A percentile compares a stretch with the other conserved stretches of the same genome.
These are phyloP conservation scores for Hymenoscyphus scutula DNA, from an alignment of 2,329 filamentous ascomycete species.

Conservation along the genomic window DNA sequence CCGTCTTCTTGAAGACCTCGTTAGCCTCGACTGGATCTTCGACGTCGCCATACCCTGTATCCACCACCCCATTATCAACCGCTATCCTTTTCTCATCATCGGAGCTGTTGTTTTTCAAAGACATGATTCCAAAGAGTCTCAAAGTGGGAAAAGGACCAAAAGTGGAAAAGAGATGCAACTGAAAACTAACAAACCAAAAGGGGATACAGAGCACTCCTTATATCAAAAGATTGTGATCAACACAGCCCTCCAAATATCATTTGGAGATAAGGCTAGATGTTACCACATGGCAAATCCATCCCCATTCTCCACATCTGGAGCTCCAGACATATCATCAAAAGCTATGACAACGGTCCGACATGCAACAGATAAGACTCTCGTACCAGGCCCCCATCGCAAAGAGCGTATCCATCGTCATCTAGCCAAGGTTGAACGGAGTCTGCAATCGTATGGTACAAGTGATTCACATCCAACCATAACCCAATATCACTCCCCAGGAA, in stretches of 20 bases:
- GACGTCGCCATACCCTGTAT: conserved; percentile 22
- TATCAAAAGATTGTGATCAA: not conserved
- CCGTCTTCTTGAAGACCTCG: conserved; percentile 46
- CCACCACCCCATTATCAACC: conserved; percentile 23
- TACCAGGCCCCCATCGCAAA: not conserved
- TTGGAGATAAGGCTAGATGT: not conserved
- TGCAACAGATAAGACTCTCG: conserved; percentile 1
- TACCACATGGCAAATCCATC: conserved; percentile 2
- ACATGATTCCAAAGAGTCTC: not conserved
- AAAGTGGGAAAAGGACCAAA: not conserved
- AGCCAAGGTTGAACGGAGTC: not conserved
- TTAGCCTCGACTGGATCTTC: conserved; percentile 26
- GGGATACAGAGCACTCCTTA: not conserved
- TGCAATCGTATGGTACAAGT: not conserved
- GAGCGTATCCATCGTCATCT: not conserved
- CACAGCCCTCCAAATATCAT: not conserved
- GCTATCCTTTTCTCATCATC: conserved; percentile 18
- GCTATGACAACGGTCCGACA: not conserved
- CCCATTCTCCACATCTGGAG: not conserved
- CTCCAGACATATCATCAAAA: not conserved
- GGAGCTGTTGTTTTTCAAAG: conserved; percentile 2
- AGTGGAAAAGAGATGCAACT: not conserved
- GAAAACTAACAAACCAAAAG: not conserved
- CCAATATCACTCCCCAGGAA: not conserved
- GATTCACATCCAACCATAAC: not conserved